Evolutionary conservation across 2,329 filamentous ascomycete genomes (phyloP), one percentile per base, ranked within the genome.

Genomic region (Cytospora chrysosperma): DNA sequence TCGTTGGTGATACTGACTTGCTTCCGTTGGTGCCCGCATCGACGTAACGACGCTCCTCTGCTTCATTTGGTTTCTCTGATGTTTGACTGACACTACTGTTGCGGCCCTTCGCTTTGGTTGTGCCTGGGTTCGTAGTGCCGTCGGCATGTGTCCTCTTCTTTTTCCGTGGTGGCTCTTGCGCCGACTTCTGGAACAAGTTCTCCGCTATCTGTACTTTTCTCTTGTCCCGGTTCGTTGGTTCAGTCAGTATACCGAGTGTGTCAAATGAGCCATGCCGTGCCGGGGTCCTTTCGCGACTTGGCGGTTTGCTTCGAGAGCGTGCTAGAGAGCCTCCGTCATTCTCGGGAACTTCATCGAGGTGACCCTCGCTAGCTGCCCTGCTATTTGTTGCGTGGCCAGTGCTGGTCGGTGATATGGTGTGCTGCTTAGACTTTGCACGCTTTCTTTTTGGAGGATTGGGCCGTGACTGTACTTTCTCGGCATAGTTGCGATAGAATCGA

Each of bases 181-280:
- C 86, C 82, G 87, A 85, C 26, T 81, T 85, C 61, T 85, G 81
- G 71, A 89, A 85, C 2, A 84, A 79, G 64, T 88, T 85, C 68
- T 89, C 87, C 0, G 88, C 81, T 81, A 86, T 86, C 24, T 85
- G 83, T 13, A 89, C 82, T 68, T 89, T 89, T 40, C 87, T 79
- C 74, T 89, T 89, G 66, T 89, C 87, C 32, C 87, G 82, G 67
- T 89, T 86, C 0, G 87, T 88, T 8, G 83, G 84, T 67, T 87
- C 86, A 0, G 85, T 88, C 62, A 88, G 75, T 68, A 88, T 86
- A 4, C 83, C 83, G 1, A 84, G 73, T 12, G 84, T 84, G 58
- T 88, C 82, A 62, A 85, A 82, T 0, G 85, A 84, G 28, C 86
- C 87, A 69, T 87, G 83, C 8, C 82, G 79, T 19, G 80, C 74